These are phyloP conservation scores for Taphrina communis DNA, from an alignment of 1,139 yeast genomes.

Conservation along the genomic window DNA sequence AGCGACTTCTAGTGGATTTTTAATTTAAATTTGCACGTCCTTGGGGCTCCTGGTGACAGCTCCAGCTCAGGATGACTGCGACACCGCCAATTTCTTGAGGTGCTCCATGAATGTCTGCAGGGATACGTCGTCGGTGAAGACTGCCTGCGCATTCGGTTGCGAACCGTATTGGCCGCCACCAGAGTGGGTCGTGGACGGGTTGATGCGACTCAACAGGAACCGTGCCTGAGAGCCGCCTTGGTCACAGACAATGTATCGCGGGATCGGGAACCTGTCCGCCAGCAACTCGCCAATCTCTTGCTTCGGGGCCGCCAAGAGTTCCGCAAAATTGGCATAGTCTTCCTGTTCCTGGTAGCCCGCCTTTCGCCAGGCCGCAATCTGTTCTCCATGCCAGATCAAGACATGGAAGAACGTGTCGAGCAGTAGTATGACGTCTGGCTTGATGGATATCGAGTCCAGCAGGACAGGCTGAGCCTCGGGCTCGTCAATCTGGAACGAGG, in stretches of 20 bases:
- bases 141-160: slow-evolving; percentile 70
- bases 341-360: slow-evolving; percentile 92
- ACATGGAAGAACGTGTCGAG: slow-evolving; percentile 96
- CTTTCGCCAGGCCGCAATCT: slow-evolving; percentile 95
- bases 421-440: slow-evolving; percentile 83
- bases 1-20: too few relatives aligned
- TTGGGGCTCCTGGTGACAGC: neutral
- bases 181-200: slow-evolving; percentile 86
- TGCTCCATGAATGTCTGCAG: slow-evolving; percentile 91
- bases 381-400: slow-evolving; percentile 91
- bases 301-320: slow-evolving; percentile 85
- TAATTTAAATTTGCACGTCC: neutral
- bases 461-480: slow-evolving; percentile 81
- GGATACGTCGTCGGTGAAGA: slow-evolving; percentile 92
- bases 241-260: slow-evolving; percentile 94
- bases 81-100: slow-evolving; percentile 52
- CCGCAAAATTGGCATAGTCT: slow-evolving; percentile 86
- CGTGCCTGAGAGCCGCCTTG: slow-evolving; percentile 99
- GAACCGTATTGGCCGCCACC: slow-evolving; percentile 59
- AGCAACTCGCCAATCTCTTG: slow-evolving; percentile 89
- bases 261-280: slow-evolving; percentile 93
- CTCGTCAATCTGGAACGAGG: slow-evolving; percentile 80
- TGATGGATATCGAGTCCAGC: slow-evolving; percentile 88
- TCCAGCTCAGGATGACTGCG: slow-evolving; percentile 25
- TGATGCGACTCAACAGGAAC: slow-evolving; percentile 88